phyloP scores from a whole-genome alignment of 2,329 filamentous ascomycete species.

The Neonectria neomacrospora region DNA sequence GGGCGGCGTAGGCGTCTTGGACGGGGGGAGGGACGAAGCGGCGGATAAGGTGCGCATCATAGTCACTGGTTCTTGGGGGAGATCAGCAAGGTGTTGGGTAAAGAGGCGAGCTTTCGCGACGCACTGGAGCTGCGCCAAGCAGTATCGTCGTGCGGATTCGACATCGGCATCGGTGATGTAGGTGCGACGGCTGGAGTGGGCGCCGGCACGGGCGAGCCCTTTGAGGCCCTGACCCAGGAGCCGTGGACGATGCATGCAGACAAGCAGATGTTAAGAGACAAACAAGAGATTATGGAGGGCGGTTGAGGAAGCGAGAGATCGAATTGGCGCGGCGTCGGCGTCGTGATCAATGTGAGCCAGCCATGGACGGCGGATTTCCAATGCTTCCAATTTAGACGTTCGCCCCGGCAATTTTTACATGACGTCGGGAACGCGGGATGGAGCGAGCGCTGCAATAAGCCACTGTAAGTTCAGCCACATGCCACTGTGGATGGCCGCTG shows the following conservation, averaged over 20 bases:
- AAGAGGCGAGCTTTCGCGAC: slow-evolving; percentile 7
- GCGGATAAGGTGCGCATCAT: slow-evolving; percentile 86
- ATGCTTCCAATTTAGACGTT: slow-evolving; percentile 25
- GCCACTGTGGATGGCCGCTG: slow-evolving; percentile 4
- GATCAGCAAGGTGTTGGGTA: slow-evolving; percentile 18
- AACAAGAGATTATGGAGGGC: neutral
- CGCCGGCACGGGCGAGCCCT: slow-evolving; percentile 46
- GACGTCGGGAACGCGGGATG: slow-evolving; percentile 37
- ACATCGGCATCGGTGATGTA: slow-evolving; percentile 64
- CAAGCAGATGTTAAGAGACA: neutral
- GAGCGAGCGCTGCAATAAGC: slow-evolving; percentile 20
- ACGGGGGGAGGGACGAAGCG: slow-evolving; percentile 82
- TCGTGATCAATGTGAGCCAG: slow-evolving; percentile 36
- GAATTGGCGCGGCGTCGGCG: slow-evolving; percentile 27
- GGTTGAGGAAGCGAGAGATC: slow-evolving; percentile 5
- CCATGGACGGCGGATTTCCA: slow-evolving; percentile 41
- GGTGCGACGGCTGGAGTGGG: slow-evolving; percentile 48
- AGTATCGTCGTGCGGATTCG: slow-evolving; percentile 64
- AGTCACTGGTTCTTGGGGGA: slow-evolving; percentile 78
- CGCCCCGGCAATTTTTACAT: slow-evolving; percentile 40
- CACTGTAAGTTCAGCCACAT: slow-evolving; percentile 18
- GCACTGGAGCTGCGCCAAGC: slow-evolving; percentile 63
- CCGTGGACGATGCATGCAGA: slow-evolving; percentile 54
- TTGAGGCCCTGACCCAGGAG: slow-evolving; percentile 52
- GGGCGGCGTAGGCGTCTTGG: slow-evolving; percentile 86